phyloP scores from a whole-genome alignment of 768 basidiomycete species.

The Mycena kentingensis region DNA sequence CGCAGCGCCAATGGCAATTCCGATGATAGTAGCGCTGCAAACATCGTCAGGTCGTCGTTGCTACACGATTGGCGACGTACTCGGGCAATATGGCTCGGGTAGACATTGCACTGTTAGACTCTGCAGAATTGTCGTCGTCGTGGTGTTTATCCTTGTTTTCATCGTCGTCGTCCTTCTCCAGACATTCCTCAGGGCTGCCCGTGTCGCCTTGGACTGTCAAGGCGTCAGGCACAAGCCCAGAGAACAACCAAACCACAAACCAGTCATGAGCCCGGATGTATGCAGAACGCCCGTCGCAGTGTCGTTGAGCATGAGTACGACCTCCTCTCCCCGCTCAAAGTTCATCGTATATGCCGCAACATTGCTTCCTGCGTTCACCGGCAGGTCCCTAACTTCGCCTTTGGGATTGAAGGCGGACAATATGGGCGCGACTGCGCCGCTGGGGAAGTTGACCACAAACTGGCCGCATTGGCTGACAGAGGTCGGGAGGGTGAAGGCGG shows the following conservation, averaged over 20 bases:
- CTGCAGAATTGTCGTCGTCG: neutral
- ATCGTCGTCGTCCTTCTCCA: neutral
- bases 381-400: slow-evolving; percentile 34
- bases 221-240: neutral
- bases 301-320: slow-evolving; percentile 49
- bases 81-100: slow-evolving; percentile 9
- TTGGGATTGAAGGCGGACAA: slow-evolving; percentile 43
- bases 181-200: slow-evolving; percentile 2
- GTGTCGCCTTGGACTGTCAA: slow-evolving; percentile 33
- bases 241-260: slow-evolving; percentile 22
- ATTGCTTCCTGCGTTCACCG: slow-evolving; percentile 25
- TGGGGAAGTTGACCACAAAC: slow-evolving; percentile 48
- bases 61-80: slow-evolving; percentile 16
- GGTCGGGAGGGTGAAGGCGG: slow-evolving; percentile 35
- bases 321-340: slow-evolving; percentile 36
- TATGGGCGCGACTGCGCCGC: slow-evolving; percentile 32
- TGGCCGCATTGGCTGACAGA: slow-evolving; percentile 49
- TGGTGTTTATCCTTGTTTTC: neutral
- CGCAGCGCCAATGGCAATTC: slow-evolving; percentile 44
- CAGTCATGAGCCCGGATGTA: slow-evolving; percentile 45
- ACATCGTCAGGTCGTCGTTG: neutral
- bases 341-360: slow-evolving; percentile 48
- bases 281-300: slow-evolving; percentile 36
- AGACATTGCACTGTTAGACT: neutral
- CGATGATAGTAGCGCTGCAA: slow-evolving; percentile 47